These are phyloP conservation scores for Lagerstroemia speciosa DNA, from an alignment of 345 rosid genomes.

Conservation along the genomic window DNA sequence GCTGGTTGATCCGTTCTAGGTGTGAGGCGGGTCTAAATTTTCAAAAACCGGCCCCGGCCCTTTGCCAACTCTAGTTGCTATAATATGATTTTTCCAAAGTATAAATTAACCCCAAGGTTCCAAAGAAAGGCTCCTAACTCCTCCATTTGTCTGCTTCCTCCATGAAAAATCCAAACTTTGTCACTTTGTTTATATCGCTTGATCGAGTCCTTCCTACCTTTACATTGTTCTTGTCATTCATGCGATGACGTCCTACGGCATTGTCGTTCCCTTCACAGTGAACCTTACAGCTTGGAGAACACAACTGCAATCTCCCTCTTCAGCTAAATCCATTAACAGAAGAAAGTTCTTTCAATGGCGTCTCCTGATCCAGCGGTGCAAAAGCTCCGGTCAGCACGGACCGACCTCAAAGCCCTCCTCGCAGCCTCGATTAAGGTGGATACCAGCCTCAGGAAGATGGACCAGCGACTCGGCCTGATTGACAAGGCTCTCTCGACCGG, in stretches of 20 bases:
- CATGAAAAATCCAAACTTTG: neutral
- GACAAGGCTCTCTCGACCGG: conserved; percentile 31
- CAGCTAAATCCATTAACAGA: neutral
- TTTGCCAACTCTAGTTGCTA: too few species aligned
- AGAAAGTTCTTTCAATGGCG: conserved; percentile 4
- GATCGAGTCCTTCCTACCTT: neutral
- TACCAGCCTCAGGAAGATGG: conserved; percentile 27
- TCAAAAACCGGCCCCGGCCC: too few species aligned
- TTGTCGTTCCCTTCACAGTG: neutral
- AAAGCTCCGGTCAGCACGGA: conserved; percentile 33
- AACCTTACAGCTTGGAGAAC: neutral
- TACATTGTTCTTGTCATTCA: neutral
- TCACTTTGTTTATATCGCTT: neutral
- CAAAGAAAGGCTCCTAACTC: neutral
- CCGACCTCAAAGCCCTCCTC: conserved; percentile 34
- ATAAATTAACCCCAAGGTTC: neutral
- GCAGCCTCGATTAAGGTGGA: conserved; percentile 24
- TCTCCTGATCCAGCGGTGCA: conserved; percentile 17
- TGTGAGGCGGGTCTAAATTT: too few species aligned
- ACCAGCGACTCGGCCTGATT: conserved; percentile 24
- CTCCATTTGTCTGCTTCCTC: neutral
- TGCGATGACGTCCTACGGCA: neutral
- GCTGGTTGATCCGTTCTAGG: too few species aligned
- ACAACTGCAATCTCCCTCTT: neutral
- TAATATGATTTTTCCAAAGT: neutral